These are phyloP conservation scores for Zea luxurians DNA, from an alignment of 176 grass and related monocot species.

Conservation along the genomic window DNA sequence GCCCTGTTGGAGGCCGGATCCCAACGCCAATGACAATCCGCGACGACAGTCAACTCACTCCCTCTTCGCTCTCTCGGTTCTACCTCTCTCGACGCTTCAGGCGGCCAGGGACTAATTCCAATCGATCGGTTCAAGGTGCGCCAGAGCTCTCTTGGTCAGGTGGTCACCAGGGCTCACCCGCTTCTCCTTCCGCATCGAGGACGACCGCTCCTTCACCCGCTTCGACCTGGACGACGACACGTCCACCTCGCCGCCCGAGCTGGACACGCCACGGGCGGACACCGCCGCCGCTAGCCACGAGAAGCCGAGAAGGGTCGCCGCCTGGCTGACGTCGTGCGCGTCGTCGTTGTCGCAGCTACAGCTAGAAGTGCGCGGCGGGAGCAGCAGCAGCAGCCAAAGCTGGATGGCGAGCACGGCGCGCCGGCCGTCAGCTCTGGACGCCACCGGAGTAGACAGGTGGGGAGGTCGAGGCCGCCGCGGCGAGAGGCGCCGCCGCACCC, in stretches of 20 bases:
- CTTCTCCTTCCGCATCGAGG: constrained; percentile 87
- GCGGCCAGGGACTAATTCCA: too few species aligned
- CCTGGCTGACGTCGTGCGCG: constrained; percentile 46
- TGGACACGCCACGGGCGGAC: constrained; percentile 37
- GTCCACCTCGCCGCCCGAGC: constrained; percentile 22
- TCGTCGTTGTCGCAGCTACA: constrained; percentile 68
- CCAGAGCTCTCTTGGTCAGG: too few species aligned
- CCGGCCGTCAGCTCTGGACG: constrained; percentile 39
- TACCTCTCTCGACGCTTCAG: too few species aligned
- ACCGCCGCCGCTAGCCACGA: background rate
- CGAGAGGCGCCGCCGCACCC: too few species aligned
- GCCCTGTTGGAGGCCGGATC: too few species aligned
- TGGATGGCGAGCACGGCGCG: constrained; percentile 81
- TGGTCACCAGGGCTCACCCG: background rate
- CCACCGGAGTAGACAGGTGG: too few species aligned
- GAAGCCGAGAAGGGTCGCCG: background rate
- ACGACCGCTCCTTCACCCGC: constrained; percentile 70
- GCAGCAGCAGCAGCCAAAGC: constrained; percentile 19
- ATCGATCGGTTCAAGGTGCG: too few species aligned
- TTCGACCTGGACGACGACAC: constrained; percentile 48
- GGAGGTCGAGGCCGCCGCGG: too few species aligned
- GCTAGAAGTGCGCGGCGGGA: constrained; percentile 36
- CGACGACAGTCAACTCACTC: too few species aligned
- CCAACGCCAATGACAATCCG: too few species aligned
- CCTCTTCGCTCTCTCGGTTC: too few species aligned